Base-by-base conservation (phyloP, 345 rosid genomes). In the Erysimum cheiranthoides region DNA sequence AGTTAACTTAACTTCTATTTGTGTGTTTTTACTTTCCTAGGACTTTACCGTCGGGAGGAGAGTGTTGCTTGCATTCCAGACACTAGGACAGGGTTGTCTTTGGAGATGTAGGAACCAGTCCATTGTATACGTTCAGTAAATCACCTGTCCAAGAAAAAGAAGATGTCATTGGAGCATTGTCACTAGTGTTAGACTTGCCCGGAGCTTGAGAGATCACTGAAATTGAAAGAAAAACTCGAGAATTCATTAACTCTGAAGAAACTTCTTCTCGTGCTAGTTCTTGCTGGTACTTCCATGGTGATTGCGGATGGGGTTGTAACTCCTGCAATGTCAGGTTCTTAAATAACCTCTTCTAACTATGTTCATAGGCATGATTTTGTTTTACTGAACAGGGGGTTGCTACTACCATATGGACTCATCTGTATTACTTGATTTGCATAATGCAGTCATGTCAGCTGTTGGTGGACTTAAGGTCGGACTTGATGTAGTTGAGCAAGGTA, bases 101-200 rank as follows among this genome's bases (percentile, higher is more conserved):
- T 79, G 99, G 99, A 68, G 99, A 93, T 70, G 99, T 96, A 75
- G 99, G 99, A 68, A 96, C 93, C 56, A 96, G 99, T 84, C 99
- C 98, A 6, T 81, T 96, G 76, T 93, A 96, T 85, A 84, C 97
- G 91, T 96, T 96, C 81, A 80, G 86, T 67, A 96, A 88, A 82
- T 88, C 96, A 73, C 94, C 96, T 71, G 86, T 96, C 49, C 81
- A 84, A 16, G 95, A 84, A 60, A 79, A 84, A 64, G 97, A 93
- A 81, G 99, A 93, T 82, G 84, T 96, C 59, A 81, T 96, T 69
- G 99, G 99, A 71, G 99, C 97, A 63, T 86, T 96, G 62, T 91
- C 99, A 34, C 82, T 96, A 40, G 99, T 93, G 66, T 68, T 96
- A 5, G 70, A 98, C 98, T 65, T 95, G 98, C 8, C 81, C 98